Conservation (phyloP, 352 stramenopile species). For the Pythium inflatum region DNA sequence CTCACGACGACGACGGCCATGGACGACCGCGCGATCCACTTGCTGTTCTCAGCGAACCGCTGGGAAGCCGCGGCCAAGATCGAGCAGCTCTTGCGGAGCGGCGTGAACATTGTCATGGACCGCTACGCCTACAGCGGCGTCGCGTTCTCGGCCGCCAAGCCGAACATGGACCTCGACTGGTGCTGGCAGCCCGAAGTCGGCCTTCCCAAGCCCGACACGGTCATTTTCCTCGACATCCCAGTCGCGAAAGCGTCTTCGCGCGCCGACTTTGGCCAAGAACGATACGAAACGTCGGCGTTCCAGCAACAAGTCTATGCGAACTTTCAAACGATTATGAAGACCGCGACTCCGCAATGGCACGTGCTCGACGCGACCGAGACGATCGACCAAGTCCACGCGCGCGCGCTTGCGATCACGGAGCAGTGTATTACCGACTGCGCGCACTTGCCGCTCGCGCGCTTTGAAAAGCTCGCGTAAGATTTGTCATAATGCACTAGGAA, state of each 20-base stretch:
- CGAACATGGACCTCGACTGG: constrained; percentile 94
- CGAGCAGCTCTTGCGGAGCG: constrained; percentile 65
- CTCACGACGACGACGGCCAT: constrained; percentile 88
- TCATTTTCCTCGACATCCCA: constrained; percentile 97
- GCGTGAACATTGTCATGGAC: constrained; percentile 96
- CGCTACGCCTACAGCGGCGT: constrained; percentile 98
- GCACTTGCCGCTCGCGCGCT: constrained; percentile 40
- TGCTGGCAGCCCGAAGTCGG: constrained; percentile 97
- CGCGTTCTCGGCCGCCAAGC: constrained; percentile 97
- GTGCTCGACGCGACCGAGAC: constrained; percentile 77
- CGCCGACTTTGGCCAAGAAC: constrained; percentile 93
- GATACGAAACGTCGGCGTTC: constrained; percentile 91
- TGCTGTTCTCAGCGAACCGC: constrained; percentile 99
- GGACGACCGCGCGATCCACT: constrained; percentile 97
- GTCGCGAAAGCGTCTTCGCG: constrained; percentile 89
- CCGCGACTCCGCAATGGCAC: constrained; percentile 61
- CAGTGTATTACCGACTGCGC: constrained; percentile 45
- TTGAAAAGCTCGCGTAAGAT: constrained; percentile 34
- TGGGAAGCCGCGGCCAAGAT: constrained; percentile 95
- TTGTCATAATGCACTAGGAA: too few species aligned
- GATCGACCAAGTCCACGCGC: constrained; percentile 74
- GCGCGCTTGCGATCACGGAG: constrained; percentile 60
- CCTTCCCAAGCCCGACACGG: constrained; percentile 95
- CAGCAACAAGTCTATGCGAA: constrained; percentile 86
- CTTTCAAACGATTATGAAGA: constrained; percentile 71